These are phyloP conservation scores for Hygrocybe coccinea DNA, from an alignment of 768 basidiomycete species.

Conservation along the genomic window DNA sequence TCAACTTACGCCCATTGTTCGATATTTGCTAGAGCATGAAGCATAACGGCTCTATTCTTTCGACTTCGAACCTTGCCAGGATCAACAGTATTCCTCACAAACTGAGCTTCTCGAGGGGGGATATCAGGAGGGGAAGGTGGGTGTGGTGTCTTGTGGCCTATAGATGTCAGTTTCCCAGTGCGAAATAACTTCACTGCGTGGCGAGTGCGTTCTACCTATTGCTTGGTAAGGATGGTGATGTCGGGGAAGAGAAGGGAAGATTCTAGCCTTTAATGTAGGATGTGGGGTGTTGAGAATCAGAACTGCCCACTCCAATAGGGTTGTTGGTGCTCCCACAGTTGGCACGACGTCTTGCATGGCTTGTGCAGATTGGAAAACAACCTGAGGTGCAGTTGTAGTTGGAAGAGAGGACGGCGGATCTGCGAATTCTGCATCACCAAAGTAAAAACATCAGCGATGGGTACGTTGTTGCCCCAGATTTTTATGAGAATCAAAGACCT, in stretches of 20 bases:
- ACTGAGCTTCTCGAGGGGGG: slow-evolving; percentile 56
- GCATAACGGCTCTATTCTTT: slow-evolving; percentile 65
- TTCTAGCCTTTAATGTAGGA: slow-evolving; percentile 54
- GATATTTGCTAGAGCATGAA: slow-evolving; percentile 80
- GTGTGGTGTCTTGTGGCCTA: slow-evolving; percentile 51
- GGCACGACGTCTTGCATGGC: slow-evolving; percentile 50
- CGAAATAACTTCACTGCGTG: slow-evolving; percentile 66
- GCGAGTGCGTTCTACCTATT: slow-evolving; percentile 67
- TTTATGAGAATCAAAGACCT: slow-evolving; percentile 30
- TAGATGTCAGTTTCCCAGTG: slow-evolving; percentile 61
- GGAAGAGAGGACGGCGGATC: slow-evolving; percentile 54
- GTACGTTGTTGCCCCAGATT: neutral
- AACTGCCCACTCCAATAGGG: slow-evolving; percentile 74
- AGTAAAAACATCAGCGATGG: neutral
- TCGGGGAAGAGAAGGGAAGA: slow-evolving; percentile 8
- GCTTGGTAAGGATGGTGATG: neutral
- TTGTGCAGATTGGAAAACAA: slow-evolving; percentile 3
- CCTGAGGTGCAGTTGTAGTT: slow-evolving; percentile 2
- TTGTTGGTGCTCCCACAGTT: slow-evolving; percentile 46
- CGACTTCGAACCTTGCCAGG: slow-evolving; percentile 55
- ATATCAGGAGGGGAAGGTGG: slow-evolving; percentile 55
- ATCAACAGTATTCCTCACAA: slow-evolving; percentile 49
- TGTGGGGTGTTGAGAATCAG: slow-evolving; percentile 71
- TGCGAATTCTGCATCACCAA: slow-evolving; percentile 47
- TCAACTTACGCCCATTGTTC: slow-evolving; percentile 81